phyloP scores from a whole-genome alignment of 148 eudicot species.

The Tetragonia tetragonoides region DNA sequence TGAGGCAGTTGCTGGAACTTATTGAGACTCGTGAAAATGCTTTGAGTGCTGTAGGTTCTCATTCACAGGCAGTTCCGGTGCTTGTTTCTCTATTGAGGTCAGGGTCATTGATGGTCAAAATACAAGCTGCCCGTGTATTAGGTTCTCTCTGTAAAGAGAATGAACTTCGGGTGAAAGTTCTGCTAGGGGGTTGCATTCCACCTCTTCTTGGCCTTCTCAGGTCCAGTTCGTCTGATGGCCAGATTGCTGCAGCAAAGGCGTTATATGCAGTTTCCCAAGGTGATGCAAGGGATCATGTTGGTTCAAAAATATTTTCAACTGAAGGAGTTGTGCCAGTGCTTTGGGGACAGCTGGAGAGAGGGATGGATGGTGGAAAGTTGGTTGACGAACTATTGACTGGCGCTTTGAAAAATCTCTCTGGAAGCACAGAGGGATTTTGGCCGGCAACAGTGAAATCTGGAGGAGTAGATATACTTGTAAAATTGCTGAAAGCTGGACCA shows the following conservation, averaged over 20 bases:
- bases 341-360: constrained; percentile 82
- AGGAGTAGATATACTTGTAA: constrained; percentile 81
- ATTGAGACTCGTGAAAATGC: constrained; percentile 93
- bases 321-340: constrained; percentile 98
- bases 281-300: constrained; percentile 90
- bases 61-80: constrained; percentile 98
- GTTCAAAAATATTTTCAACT: constrained; percentile 96
- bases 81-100: constrained; percentile 92
- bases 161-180: constrained; percentile 88
- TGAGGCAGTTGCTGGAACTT: constrained; percentile 79
- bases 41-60: constrained; percentile 98
- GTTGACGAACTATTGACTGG: constrained; percentile 91
- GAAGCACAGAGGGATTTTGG: constrained; percentile 91
- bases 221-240: constrained; percentile 87
- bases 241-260: constrained; percentile 90
- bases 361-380: constrained; percentile 62
- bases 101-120: constrained; percentile 77
- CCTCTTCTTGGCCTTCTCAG: constrained; percentile 90
- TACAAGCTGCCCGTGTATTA: constrained; percentile 88
- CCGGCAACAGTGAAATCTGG: constrained; percentile 79
- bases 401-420: constrained; percentile 78
- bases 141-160: constrained; percentile 96
- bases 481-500: constrained; percentile 67
- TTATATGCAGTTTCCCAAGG: constrained; percentile 95
- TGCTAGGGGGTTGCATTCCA: constrained; percentile 97